Base-by-base conservation (phyloP, 192 early-diverging fungal genomes). In the Borealophlyctis nickersoniae region DNA sequence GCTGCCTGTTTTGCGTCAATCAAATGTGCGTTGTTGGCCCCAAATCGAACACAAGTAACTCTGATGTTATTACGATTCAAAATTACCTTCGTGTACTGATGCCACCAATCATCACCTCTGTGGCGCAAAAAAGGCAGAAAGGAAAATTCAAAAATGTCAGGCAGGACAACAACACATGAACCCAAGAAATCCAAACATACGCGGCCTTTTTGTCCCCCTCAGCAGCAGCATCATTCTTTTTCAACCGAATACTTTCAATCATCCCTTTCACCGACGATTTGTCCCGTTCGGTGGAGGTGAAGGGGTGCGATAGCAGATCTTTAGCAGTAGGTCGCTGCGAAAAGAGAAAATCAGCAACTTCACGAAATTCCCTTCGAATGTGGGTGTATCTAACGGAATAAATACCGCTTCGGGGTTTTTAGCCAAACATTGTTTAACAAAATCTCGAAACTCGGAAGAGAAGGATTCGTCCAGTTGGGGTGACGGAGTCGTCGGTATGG, bases 281-380 rank as follows among this genome's bases (percentile, higher is more conserved):
- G 52, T 91, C 89, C 64, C 90, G 91, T 9, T 89, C 88, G 32
- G 70, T 79, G 9, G 80, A 69, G 34, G 92, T 86, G 64, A 96
- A 96, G 57, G 82, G 81, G 73, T 96, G 91, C 63, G 87, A 87
- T 32, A 91, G 79, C 32, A 96, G 72, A 36, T 92, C 89, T 71
- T 88, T 88, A 52, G 93, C 93, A 1, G 88, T 82, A 0, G 92
- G 89, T 48, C 93, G 75, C 87, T 90, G 73, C 19, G 23, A 4
- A 24, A 2, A 34, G 23, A 64, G 7, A 4, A 57, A 33, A 45
- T 16, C 16, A 51, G 19, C 22, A 28, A 64, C 59, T 45, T 45
- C 39, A 45, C 19, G 9, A 45, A 45, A 45, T 19, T 19, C 39
- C 39, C 39, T 45, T 45, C 39, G 19, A 45, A 45, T 13, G 9